Evolutionary conservation across 371 early-diverging fungal genomes (phyloP).

Genomic region (Lichtheimia ramosa): DNA sequence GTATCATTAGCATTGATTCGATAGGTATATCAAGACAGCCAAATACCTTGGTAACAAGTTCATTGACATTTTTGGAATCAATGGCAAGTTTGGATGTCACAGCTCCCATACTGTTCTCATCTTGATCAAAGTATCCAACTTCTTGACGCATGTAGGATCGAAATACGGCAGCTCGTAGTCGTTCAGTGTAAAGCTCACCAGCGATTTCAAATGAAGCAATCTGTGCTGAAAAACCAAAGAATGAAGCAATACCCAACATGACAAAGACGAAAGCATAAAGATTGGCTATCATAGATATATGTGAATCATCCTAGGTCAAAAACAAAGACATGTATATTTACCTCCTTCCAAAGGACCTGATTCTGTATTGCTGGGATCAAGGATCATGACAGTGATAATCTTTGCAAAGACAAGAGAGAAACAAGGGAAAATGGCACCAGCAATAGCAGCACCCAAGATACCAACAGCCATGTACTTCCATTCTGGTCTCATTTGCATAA

Average conservation of each 20-base stretch:
- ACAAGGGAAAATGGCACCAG: conserved; percentile 51
- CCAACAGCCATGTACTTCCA: conserved; percentile 39
- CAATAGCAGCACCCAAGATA: conserved; percentile 44
- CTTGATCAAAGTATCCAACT: conserved; percentile 81
- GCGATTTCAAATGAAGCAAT: conserved; percentile 36
- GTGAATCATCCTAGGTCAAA: too few relatives aligned
- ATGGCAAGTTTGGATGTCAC: conserved; percentile 76
- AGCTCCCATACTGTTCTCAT: conserved; percentile 77
- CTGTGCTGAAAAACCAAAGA: conserved; percentile 37
- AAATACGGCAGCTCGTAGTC: conserved; percentile 55
- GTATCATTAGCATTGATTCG: too few relatives aligned
- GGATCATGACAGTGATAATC: conserved; percentile 21
- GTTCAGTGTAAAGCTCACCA: conserved; percentile 55
- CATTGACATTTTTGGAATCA: conserved; percentile 69
- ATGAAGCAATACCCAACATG: conserved; percentile 49
- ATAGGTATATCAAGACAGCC: too few relatives aligned
- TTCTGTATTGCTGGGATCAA: neutral
- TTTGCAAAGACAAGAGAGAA: conserved; percentile 41
- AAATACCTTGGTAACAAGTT: conserved; percentile 54
- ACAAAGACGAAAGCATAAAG: conserved; percentile 75
- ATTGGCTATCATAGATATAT: conserved; percentile 25
- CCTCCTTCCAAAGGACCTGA: conserved; percentile 36
- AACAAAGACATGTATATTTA: too few relatives aligned
- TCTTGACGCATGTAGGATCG: conserved; percentile 70
- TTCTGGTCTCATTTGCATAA: conserved; percentile 34